Base-by-base conservation (phyloP, 306 rosid genomes). In the Quercus berberidifolia region DNA sequence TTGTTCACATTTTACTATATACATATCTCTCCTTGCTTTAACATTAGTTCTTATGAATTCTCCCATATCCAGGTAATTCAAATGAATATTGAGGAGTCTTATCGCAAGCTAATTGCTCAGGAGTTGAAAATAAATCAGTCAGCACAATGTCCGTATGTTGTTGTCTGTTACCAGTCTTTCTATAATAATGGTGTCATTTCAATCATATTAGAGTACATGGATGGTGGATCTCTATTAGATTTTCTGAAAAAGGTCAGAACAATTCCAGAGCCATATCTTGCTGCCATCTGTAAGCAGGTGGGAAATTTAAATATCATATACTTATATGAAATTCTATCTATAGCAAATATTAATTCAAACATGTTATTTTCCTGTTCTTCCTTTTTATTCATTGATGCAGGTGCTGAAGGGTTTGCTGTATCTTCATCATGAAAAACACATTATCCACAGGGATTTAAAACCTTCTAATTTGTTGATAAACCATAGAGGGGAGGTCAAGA, bases 121-220 rank as follows among this genome's bases (percentile, higher is more conserved):
- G 99, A 96, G 82, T 86, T 96, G 91, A 96, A 89, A 87, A 96
- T 96, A 83, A 93, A 96, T 83, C 97, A 91, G 84, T 85, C 96
- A 55, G 91, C 98, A 13, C 98, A 91, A 76, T 96, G 99, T 81
- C 99, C 96, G 41, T 80, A 84, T 84, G 89, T 93, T 76, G 99
- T 93, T 78, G 86, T 91, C 71, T 93, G 98, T 79, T 93, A 96
- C 85, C 94, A 86, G 65, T 96, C 98, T 72, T 91, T 90, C 83
- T 96, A 96, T 78, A 86, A 89, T 12, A 93, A 96, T 73, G 97
- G 98, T 56, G 81, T 84, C 59, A 86, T 96, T 88, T 96, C 97
- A 74, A 93, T 93, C 83, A 92, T 96, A 86, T 87, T 96, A 81
- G 99, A 96, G 91, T 96, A 96, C 90, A 96, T 96, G 99, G 99